Percentiles rank a stretch among this genome's conserved stretches.
These are phyloP conservation scores for Fraxinus platypoda DNA, from an alignment of 305 asterid genomes.

Conservation along the genomic window DNA sequence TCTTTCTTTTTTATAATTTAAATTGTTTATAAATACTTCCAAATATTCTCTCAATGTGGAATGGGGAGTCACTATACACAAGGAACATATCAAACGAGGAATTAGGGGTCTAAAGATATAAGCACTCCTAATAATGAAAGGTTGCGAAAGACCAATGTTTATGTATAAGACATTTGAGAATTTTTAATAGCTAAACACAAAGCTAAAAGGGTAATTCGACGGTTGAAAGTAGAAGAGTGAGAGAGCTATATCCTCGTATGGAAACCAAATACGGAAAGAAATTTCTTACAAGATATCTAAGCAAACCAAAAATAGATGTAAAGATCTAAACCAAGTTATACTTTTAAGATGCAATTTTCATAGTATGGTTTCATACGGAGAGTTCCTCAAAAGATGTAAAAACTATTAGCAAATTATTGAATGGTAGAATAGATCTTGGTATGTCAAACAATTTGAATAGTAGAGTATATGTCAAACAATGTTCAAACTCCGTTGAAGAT, in stretches of 20 bases:
- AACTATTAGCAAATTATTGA: not conserved
- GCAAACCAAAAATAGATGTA: not conserved
- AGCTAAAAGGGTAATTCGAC: not conserved
- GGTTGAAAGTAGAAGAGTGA: not conserved
- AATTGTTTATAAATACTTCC: not conserved
- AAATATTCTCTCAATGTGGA: not conserved
- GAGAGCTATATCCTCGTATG: not conserved
- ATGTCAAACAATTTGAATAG: not conserved
- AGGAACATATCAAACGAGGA: not conserved
- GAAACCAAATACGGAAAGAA: not conserved
- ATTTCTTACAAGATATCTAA: not conserved
- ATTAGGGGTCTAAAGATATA: not conserved
- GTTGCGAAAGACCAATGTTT: not conserved
- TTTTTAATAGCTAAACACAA: not conserved
- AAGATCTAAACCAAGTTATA: not conserved
- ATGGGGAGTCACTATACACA: not conserved
- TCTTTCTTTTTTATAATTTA: not conserved
- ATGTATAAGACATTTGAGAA: not conserved
- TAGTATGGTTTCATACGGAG: not conserved
- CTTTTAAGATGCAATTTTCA: not conserved
- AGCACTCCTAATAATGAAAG: not conserved
- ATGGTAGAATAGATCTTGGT: not conserved
- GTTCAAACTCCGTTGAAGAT: not conserved
- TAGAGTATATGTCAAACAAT: not conserved
- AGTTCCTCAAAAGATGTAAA: not conserved